Base-by-base conservation (phyloP, 1,139 yeast genomes). In the Candida glucosophila region DNA sequence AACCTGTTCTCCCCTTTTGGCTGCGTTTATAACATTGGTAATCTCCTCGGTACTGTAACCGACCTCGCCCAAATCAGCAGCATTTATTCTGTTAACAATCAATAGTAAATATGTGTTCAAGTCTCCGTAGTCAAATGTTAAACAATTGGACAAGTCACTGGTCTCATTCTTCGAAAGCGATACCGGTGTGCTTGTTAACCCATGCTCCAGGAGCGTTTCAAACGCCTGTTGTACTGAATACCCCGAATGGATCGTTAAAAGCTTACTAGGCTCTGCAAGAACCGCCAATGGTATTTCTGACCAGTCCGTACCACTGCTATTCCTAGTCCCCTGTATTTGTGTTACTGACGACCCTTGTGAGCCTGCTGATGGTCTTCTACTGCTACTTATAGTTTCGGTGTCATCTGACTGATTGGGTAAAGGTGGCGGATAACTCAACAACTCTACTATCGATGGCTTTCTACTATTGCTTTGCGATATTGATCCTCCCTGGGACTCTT, bases 91-190 rank as follows among this genome's bases (percentile, higher is more conserved):
- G 40, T 85, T 81, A 63, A 82, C 64, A 14, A 83, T 81, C 35
- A 83, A 57, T 36, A 83, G 58, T 37, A 83, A 58, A 49, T 85
- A 86, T 7, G 96, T 77, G 45, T 83, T 86, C 49, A 90, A 67
- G 53, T 90, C 97, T 16, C 92, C 73, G 53, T 85, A 90, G 52
- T 90, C 97, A 52, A 90, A 90, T 1, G 95, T 80, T 31, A 76
- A 58, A 43, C 92, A 80, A 38, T 78, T 71, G 22, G 46, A 37
- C 38, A 76, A 58, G 40, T 72, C 79, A 25, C 65, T 57, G 4
- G 63, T 29, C 29, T 43, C 44, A 22, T 47, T 42, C 24, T 41
- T 44, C 35, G 44, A 63, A 58, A 47, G 65, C 66, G 46, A 49
- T 3, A 90, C 93, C 0, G 97, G 97, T 29, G 90, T 60, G 17